phyloP scores from a whole-genome alignment of 345 rosid species.

The Stellera chamaejasme region DNA sequence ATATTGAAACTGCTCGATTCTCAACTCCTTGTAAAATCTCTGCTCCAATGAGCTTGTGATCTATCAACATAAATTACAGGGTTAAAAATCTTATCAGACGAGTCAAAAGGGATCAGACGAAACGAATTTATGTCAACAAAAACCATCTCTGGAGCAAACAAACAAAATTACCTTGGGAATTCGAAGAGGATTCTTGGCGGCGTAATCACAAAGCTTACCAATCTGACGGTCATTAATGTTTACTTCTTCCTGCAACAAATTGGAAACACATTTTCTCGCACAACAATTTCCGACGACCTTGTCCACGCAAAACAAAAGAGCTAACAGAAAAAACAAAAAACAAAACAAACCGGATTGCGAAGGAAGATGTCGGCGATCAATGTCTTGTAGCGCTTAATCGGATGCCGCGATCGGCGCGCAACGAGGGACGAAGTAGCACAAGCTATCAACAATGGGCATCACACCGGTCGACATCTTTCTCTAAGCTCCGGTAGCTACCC shows the following conservation, averaged over 20 bases:
- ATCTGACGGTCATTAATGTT: constrained; percentile 34
- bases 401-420: constrained; percentile 67
- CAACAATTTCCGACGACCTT: neutral
- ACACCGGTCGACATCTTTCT: constrained; percentile 30
- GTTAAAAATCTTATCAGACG: neutral
- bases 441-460: constrained; percentile 44
- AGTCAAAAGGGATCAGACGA: neutral
- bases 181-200: constrained; percentile 63
- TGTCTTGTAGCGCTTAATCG: constrained; percentile 63
- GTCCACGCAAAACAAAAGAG: too few species aligned
- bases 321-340: neutral
- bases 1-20: constrained; percentile 50
- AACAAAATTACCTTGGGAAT: constrained; percentile 40
- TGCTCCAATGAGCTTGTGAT: constrained; percentile 69
- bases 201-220: constrained; percentile 55
- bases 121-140: neutral
- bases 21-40: constrained; percentile 70
- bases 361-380: constrained; percentile 57
- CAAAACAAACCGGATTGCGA: constrained; percentile 36
- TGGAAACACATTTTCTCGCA: neutral
- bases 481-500: too few species aligned
- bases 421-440: constrained; percentile 55
- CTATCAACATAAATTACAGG: constrained; percentile 24
- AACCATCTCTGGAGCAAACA: neutral
- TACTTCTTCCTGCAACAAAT: constrained; percentile 32